These are phyloP conservation scores for Polygonum maritimum DNA, from an alignment of 148 eudicot genomes.

Conservation along the genomic window DNA sequence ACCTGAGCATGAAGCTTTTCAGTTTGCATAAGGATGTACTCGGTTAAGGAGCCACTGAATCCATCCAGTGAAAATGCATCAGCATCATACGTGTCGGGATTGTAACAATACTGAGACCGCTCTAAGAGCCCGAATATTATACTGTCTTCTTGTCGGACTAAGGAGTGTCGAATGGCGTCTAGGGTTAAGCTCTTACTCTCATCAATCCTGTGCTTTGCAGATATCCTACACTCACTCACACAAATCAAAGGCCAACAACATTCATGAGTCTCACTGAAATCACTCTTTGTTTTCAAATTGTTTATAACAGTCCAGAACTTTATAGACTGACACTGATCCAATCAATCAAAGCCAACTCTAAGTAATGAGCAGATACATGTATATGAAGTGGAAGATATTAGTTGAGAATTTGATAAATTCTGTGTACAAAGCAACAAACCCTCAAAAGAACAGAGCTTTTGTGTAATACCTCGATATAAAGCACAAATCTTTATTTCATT, in stretches of 20 bases:
- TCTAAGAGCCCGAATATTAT: slow-evolving; percentile 81
- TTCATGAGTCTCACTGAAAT: neutral
- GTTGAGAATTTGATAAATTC: neutral
- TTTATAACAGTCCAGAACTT: neutral
- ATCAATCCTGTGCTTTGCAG: slow-evolving; percentile 51
- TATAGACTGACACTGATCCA: neutral
- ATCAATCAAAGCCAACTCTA: neutral
- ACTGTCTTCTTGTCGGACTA: slow-evolving; percentile 93
- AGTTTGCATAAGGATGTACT: slow-evolving; percentile 76
- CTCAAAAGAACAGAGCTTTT: neutral
- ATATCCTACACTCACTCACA: slow-evolving; percentile 22
- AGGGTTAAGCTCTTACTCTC: slow-evolving; percentile 69
- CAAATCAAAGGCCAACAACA: neutral
- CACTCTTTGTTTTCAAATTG: neutral
- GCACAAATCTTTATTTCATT: neutral
- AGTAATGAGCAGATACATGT: neutral
- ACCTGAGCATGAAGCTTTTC: slow-evolving; percentile 91
- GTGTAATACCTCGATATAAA: neutral
- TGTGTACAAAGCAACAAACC: neutral
- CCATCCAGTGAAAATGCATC: slow-evolving; percentile 61
- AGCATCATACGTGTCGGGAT: slow-evolving; percentile 70
- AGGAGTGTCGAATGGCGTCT: slow-evolving; percentile 69
- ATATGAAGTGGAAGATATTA: neutral
- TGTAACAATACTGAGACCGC: slow-evolving; percentile 83
- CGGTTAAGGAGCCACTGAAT: slow-evolving; percentile 63